Base-by-base conservation (phyloP, 495 filamentous ascomycete species). In the Astrothelium subdiscretum region DNA sequence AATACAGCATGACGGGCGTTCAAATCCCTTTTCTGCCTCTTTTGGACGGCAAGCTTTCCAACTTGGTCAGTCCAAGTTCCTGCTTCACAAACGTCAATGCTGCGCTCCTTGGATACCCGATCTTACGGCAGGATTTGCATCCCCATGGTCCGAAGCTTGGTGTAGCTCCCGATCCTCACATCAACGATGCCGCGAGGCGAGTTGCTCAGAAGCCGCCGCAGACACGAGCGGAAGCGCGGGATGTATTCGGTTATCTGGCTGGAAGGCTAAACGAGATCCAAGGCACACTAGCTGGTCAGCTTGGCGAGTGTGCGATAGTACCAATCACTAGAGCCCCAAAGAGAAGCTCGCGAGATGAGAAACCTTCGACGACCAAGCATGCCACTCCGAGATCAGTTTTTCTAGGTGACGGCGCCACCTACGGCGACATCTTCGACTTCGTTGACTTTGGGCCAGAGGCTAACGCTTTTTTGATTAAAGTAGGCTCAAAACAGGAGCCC, bases 341-440 rank as follows among this genome's bases (percentile, higher is more conserved):
- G 43, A 66, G 12, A 24, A 57, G 18, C 3, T 48, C 31, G 40
- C 32, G 18, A 4, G 26, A 29, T n/a, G 51, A 61, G 54, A 62
- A 66, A 31, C 31, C 31, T 15, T 58, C 70, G 58, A 65, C 42
- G 26, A 62, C 77, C 29, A 79, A 77, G 38, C 75, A 79, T 62
- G 71, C 90, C 35, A 77, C 80, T 31, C 92, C 92, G 1, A 79
- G 75, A 29, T 73, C 82, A 32, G 91, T 87, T 68, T 96, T 94
- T 73, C 79, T 98, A 6, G 86, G 87, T 26, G 86, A 88, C 26
- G 82, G 80, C 62, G 77, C 84, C 24, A 82, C 81, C 13, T 97
- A 92, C 67, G 85, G 81, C 40, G 89, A 94, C 31, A 91, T 99
- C 20, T 96, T 97, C 65, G 91, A 97, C 71, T 99, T 96, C 74